These are phyloP conservation scores for Blastobotrys elegans DNA, from an alignment of 1,139 yeast genomes.

Conservation along the genomic window DNA sequence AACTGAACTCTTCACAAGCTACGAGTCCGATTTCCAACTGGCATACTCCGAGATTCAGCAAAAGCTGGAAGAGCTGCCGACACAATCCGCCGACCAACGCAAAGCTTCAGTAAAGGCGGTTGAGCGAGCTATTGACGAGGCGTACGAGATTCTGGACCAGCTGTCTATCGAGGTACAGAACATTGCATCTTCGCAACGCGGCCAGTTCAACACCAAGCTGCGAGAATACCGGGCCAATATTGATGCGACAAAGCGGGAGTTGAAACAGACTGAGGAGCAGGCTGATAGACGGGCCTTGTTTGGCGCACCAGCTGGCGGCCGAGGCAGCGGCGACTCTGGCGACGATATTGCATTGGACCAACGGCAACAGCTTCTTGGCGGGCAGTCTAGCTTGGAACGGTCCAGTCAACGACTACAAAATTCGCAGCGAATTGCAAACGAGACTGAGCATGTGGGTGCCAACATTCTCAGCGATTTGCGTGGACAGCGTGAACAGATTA, in stretches of 20 bases:
- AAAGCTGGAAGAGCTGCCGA: constrained; percentile 54
- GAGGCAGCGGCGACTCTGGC: constrained; percentile 19
- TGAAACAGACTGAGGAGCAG: constrained; percentile 41
- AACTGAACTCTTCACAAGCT: constrained; percentile 54
- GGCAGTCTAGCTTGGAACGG: constrained; percentile 77
- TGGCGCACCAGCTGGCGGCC: constrained; percentile 43
- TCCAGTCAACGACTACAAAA: constrained; percentile 80
- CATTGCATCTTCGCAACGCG: constrained; percentile 65
- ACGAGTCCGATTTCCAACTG: constrained; percentile 71
- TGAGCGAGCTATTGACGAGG: constrained; percentile 70
- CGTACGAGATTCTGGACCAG: constrained; percentile 62
- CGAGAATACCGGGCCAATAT: constrained; percentile 62
- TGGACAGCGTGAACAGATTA: constrained; percentile 88
- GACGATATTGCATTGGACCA: constrained; percentile 58
- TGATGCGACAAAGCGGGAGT: constrained; percentile 50
- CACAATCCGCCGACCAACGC: constrained; percentile 35
- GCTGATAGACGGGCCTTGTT: constrained; percentile 65
- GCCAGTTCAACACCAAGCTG: constrained; percentile 63
- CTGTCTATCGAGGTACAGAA: constrained; percentile 77
- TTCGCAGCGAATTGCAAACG: constrained; percentile 84
- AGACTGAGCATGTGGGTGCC: constrained; percentile 89
- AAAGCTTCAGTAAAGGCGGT: constrained; percentile 41
- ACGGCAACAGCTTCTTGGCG: constrained; percentile 72
- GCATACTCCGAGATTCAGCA: constrained; percentile 67
- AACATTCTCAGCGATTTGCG: constrained; percentile 83